Evolutionary conservation across 805 yeast genomes (phyloP).

Genomic region (Saccharomycopsis schoenii): DNA sequence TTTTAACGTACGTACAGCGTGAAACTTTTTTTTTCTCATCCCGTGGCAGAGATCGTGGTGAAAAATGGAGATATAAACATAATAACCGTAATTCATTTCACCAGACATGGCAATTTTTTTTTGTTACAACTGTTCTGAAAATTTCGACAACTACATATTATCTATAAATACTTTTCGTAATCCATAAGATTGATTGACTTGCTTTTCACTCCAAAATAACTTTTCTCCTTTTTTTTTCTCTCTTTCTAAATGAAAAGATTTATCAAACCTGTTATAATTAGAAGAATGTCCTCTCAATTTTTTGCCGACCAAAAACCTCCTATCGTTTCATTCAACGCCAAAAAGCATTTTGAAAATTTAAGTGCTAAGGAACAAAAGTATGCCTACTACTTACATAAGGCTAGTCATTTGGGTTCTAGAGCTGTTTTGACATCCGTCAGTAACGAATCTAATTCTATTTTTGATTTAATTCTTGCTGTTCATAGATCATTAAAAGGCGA

Average conservation of each 20-base stretch:
- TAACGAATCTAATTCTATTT: conserved; percentile 69
- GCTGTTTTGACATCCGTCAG: conserved; percentile 75
- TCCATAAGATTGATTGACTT: background rate
- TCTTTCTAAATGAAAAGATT: conserved; percentile 4
- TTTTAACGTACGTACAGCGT: background rate
- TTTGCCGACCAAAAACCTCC: conserved; percentile 62
- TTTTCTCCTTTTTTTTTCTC: background rate
- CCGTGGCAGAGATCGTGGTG: background rate
- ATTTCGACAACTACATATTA: background rate
- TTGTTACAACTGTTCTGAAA: background rate
- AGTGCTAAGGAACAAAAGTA: conserved; percentile 52
- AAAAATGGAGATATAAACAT: background rate
- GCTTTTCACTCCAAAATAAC: background rate
- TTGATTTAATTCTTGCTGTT: conserved; percentile 53
- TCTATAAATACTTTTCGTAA: background rate
- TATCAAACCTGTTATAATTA: conserved; percentile 5
- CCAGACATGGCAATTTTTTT: background rate
- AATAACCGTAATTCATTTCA: background rate
- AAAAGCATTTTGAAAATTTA: conserved; percentile 56
- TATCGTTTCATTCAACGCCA: conserved; percentile 58
- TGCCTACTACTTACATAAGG: conserved; percentile 77
- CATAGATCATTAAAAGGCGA: conserved; percentile 45
- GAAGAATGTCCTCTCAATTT: conserved; percentile 19
- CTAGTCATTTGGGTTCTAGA: conserved; percentile 76
- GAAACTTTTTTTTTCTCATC: background rate